Base-by-base conservation (phyloP, 2,329 filamentous ascomycete species). In the Gremmenia infestans region DNA sequence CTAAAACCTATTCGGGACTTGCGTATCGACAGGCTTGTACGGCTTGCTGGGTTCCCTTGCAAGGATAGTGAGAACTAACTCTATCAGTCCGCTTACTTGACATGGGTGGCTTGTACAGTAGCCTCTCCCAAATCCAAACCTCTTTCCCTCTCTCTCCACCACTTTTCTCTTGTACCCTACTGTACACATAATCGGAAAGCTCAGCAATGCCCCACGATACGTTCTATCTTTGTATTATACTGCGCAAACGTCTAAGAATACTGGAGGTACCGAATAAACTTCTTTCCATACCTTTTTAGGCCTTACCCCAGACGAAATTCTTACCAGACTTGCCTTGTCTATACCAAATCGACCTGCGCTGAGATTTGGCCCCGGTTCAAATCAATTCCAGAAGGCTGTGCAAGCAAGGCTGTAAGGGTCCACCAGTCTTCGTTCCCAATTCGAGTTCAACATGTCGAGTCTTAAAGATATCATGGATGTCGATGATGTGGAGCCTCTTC, bases 401-500 rank as follows among this genome's bases (percentile, higher is more conserved):
- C 65, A 67, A 63, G 66, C 65, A 67, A 63, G 59, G 58, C 57
- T 64, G 59, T 64, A 62, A 58, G 61, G 60, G 60, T 60, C 56
- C 53, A 61, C 57, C 52, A 57, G 46, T 55, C 52, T 47, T 63
- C 23, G 60, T 62, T 66, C 64, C 64, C 62, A 66, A 59, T 60
- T 66, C 57, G 54, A 62, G 60, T 57, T 55, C 52, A 54, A 49
- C 56, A 66, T 71, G 69, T 67, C 67, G 58, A 69, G 65, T 60
- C 60, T 71, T 60, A 67, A 67, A 62, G 67, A 70, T 61, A 71
- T 71, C 52, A 70, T 71, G 67, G 67, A 71, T 60, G 67, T 69
- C 36, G 69, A 71, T 58, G 67, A 71, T 58, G 67, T 70, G 43
- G 68, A 71, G 58, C 67, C 68, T 50, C 63, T 71, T 32, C 61